These are phyloP conservation scores for Apiotrichum sp. DNA, from an alignment of 1,284 basidiomycete species.

Conservation along the genomic window DNA sequence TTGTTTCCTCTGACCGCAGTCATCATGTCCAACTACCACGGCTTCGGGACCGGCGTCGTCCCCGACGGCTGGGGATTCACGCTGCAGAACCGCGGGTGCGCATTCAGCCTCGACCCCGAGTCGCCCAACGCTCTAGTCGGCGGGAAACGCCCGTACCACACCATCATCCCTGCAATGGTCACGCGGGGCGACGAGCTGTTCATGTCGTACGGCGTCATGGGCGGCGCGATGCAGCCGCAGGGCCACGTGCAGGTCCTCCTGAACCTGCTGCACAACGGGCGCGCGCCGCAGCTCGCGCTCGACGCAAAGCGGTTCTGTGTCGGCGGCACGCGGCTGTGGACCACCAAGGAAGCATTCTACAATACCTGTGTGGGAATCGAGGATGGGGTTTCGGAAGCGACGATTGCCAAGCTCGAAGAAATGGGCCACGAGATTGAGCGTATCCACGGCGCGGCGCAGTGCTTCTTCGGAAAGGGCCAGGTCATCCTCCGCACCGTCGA, in stretches of 20 bases:
- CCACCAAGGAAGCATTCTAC: conserved; percentile 49
- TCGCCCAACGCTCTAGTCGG: conserved; percentile 75
- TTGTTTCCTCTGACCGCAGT: conserved; percentile 2
- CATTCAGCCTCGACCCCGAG: conserved; percentile 66
- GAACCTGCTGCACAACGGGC: conserved; percentile 20
- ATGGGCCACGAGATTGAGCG: conserved; percentile 79
- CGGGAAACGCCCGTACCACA: conserved; percentile 84
- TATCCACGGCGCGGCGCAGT: conserved; percentile 27
- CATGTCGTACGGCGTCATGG: conserved; percentile 88
- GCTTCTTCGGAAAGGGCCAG: conserved; percentile 28
- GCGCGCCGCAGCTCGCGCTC: conserved; percentile 58
- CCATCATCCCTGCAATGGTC: conserved; percentile 87
- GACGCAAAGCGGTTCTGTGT: conserved; percentile 97
- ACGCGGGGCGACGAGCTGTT: conserved; percentile 75
- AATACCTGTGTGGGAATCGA: conserved; percentile 80
- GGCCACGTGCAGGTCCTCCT: conserved; percentile 91
- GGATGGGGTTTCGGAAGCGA: conserved; percentile 62
- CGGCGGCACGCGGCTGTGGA: conserved; percentile 6
- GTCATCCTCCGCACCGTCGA: conserved; percentile 21
- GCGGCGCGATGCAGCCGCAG: conserved; percentile 78
- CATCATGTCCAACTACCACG: conserved; percentile 61
- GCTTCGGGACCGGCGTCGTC: conserved; percentile 57
- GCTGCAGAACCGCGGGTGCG: conserved; percentile 82
- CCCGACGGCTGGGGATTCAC: conserved; percentile 89
- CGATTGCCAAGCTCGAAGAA: conserved; percentile 59